Conservation (phyloP, 2,329 filamentous ascomycete species). For the Monosporascus sp. region DNA sequence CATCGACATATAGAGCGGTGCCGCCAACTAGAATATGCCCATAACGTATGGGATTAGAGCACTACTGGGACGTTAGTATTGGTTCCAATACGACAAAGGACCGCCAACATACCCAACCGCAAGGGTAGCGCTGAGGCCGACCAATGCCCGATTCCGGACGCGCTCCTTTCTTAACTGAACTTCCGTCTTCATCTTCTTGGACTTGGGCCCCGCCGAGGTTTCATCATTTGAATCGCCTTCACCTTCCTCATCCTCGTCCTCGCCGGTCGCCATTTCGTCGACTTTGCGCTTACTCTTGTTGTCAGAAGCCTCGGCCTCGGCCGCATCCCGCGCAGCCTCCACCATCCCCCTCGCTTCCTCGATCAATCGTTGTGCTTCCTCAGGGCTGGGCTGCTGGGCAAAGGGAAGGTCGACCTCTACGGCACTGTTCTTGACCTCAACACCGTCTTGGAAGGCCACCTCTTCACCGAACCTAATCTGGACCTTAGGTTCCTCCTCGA, state of each 20-base stretch:
- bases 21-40: slow-evolving; percentile 38
- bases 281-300: slow-evolving; percentile 68
- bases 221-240: slow-evolving; percentile 34
- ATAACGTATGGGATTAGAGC: slow-evolving; percentile 48
- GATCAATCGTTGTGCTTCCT: slow-evolving; percentile 79
- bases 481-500: slow-evolving; percentile 54
- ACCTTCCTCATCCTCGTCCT: slow-evolving; percentile 51
- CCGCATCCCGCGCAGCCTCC: slow-evolving; percentile 47
- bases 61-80: slow-evolving; percentile 10
- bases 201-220: slow-evolving; percentile 37
- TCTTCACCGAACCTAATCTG: slow-evolving; percentile 65
- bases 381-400: slow-evolving; percentile 64
- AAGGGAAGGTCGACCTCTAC: slow-evolving; percentile 71
- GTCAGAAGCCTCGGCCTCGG: slow-evolving; percentile 31
- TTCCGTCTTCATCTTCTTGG: slow-evolving; percentile 79
- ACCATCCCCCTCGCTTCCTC: slow-evolving; percentile 86
- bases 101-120: slow-evolving; percentile 73
- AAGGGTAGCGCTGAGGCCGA: slow-evolving; percentile 81
- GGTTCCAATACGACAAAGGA: background rate
- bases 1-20: background rate
- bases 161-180: slow-evolving; percentile 78
- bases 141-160: slow-evolving; percentile 77
- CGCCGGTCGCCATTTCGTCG: slow-evolving; percentile 63
- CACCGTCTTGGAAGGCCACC: slow-evolving; percentile 42
- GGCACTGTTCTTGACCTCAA: slow-evolving; percentile 65